phyloP scores from a whole-genome alignment of 2,329 filamentous ascomycete species.

The Diaporthe ampelina region DNA sequence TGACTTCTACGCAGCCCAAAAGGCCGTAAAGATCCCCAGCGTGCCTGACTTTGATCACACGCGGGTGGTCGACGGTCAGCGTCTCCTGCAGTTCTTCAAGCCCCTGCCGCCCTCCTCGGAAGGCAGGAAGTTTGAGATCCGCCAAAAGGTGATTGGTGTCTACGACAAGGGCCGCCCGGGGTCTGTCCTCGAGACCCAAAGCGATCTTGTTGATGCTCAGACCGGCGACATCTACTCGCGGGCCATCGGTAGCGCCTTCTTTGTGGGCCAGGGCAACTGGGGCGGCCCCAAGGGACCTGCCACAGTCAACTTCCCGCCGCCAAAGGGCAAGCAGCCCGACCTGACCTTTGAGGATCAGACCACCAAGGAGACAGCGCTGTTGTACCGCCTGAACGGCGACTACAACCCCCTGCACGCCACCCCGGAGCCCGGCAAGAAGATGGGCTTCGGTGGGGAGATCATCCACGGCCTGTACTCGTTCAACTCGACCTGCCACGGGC shows the following conservation, averaged over 20 bases:
- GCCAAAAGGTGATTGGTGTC: slow-evolving; percentile 84
- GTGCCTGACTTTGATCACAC: slow-evolving; percentile 82
- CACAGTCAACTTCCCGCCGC: slow-evolving; percentile 82
- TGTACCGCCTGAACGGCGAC: slow-evolving; percentile 91
- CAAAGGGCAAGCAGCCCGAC: slow-evolving; percentile 77
- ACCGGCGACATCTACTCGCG: slow-evolving; percentile 79
- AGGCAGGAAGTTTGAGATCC: slow-evolving; percentile 81
- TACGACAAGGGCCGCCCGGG: slow-evolving; percentile 92
- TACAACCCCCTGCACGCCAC: slow-evolving; percentile 95
- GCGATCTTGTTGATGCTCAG: slow-evolving; percentile 78
- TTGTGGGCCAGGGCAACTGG: slow-evolving; percentile 85
- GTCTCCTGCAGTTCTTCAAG: slow-evolving; percentile 82
- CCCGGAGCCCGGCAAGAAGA: slow-evolving; percentile 85
- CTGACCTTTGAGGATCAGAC: slow-evolving; percentile 79
- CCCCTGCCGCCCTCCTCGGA: slow-evolving; percentile 79
- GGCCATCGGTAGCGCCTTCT: slow-evolving; percentile 80
- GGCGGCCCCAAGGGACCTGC: slow-evolving; percentile 91
- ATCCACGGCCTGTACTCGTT: slow-evolving; percentile 92
- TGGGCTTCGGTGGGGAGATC: slow-evolving; percentile 92
- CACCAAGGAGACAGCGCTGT: slow-evolving; percentile 77
- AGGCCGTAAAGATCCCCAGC: slow-evolving; percentile 76
- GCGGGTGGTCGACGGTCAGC: slow-evolving; percentile 87
- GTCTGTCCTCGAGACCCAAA: slow-evolving; percentile 85
- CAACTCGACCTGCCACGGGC: slow-evolving; percentile 82
- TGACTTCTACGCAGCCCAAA: slow-evolving; percentile 84